Evolutionary conservation across 495 filamentous ascomycete genomes (phyloP), one percentile per base, ranked within the genome.

Genomic region (Tuber aestivum): DNA sequence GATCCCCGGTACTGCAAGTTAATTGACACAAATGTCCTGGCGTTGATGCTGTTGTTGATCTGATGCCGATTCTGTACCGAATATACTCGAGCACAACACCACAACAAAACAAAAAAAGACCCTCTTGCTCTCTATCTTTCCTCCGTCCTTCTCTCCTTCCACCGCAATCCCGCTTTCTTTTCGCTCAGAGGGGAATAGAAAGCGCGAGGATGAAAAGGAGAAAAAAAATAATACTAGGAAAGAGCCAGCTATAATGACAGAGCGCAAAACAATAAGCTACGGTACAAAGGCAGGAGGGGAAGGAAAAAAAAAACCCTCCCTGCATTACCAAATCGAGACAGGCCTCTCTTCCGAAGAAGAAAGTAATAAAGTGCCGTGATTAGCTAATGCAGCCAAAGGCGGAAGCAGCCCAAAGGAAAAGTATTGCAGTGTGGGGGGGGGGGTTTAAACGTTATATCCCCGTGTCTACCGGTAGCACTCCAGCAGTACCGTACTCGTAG

Each of bases 291-390:
- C 75, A 79, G 68, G 56, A 71, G 74, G 41, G 77, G 50, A 35
- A 69, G 75, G 32, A 70, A 74, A 42, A 42, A 32, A 72, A 50
- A 71, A 70, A 76, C 71, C 41, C 61, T n/a, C 69, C 69, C 72
- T 14, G 27, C 27, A 32, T 35, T 18, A 32, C 56, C 56, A 65
- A 65, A 65, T 65, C 56, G 27, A 35, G 56, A 65, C 56, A 18
- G 56, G 27, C 56, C 56, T 65, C 56, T 35, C 56, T 65, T 79
- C 77, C 77, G 74, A 79, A 42, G 75, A 74, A 70, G 56, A 79
- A 78, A 41, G 70, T 70, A 79, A 79, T 70, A 75, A 76, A 79
- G 69, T 79, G 72, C 77, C 70, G 76, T 70, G 77, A 72, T 70
- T 45, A 61, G 45, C 69, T 72, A 79, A 78, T 69, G 38, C 69